Conservation (phyloP, 768 basidiomycete genomes). For the Tubosaeta brunneosetosa region DNA sequence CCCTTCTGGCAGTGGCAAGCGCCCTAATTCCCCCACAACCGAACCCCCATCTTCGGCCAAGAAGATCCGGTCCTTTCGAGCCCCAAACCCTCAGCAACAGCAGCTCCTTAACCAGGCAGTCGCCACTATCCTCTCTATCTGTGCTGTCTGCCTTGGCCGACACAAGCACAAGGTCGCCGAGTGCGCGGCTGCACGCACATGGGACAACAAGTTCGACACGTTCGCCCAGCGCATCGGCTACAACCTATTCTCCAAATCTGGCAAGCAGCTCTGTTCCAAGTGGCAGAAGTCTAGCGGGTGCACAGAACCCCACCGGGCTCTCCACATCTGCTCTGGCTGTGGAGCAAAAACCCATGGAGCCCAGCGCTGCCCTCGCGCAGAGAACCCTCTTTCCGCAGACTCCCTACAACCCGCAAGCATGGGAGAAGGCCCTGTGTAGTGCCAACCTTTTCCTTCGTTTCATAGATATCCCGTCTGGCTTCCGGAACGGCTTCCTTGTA, state of each 20-base stretch:
- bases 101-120: not conserved
- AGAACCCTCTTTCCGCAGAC: conserved; percentile 1
- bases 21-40: not conserved
- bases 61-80: not conserved
- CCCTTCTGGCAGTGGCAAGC: not conserved
- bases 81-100: not conserved
- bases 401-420: conserved; percentile 1
- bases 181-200: conserved; percentile 16
- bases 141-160: conserved; percentile 34
- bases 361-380: conserved; percentile 3
- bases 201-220: conserved; percentile 18
- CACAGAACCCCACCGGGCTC: not conserved
- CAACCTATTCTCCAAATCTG: conserved; percentile 15
- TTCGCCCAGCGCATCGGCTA: not conserved
- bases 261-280: not conserved
- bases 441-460: not conserved
- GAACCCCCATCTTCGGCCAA: not conserved
- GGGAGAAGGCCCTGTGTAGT: not conserved
- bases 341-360: conserved; percentile 1
- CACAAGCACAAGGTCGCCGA: conserved; percentile 20
- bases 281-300: conserved; percentile 7
- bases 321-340: conserved; percentile 13
- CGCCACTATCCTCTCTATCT: conserved; percentile 5
- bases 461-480: not conserved
- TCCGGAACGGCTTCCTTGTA: conserved; percentile 1